Conservation (phyloP, 495 filamentous ascomycete species). For the Clohesyomyces aquaticus region DNA sequence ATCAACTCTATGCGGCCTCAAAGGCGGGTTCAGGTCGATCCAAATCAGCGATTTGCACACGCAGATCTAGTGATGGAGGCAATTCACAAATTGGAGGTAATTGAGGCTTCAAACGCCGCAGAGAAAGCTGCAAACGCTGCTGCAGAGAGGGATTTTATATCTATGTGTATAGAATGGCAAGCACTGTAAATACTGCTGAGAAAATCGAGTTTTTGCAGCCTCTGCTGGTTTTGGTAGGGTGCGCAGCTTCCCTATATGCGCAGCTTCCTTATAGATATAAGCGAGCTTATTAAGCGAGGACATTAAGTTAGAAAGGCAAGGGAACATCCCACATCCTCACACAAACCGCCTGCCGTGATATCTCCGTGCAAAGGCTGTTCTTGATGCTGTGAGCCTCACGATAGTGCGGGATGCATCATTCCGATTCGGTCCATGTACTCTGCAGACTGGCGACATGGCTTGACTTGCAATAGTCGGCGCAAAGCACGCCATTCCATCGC, state of each 20-base stretch:
- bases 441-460: too few species aligned
- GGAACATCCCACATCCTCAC: too few species aligned
- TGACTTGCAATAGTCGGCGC: too few species aligned
- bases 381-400: too few species aligned
- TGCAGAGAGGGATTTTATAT: neutral
- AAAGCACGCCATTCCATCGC: too few species aligned
- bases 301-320: too few species aligned
- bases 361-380: too few species aligned
- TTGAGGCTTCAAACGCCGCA: neutral
- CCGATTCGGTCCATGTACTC: too few species aligned
- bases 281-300: too few species aligned
- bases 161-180: neutral
- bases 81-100: neutral
- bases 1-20: neutral
- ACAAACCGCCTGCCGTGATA: too few species aligned
- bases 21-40: constrained; percentile 13
- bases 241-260: neutral
- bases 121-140: neutral
- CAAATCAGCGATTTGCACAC: constrained; percentile 16
- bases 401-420: too few species aligned
- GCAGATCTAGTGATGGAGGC: neutral
- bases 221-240: neutral
- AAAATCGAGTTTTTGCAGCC: neutral
- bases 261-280: too few species aligned
- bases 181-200: neutral